Evolutionary conservation across 306 rosid species (phyloP).

Genomic region (Lupinus albus): DNA sequence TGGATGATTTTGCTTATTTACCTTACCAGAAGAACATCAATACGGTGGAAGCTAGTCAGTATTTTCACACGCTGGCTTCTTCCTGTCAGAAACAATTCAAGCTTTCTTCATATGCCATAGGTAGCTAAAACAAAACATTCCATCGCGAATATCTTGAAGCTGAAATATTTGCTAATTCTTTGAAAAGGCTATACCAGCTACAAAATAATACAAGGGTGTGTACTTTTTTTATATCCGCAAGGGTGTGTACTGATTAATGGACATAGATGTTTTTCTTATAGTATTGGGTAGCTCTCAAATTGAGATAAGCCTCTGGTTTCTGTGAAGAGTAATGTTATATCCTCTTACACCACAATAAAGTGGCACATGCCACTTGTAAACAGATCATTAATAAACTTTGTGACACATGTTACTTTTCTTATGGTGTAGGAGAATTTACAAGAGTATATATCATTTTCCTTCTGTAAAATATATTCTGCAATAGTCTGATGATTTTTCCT

Average conservation of each 20-base stretch:
- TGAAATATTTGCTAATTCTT: not conserved
- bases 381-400: too few relatives aligned
- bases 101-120: not conserved
- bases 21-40: not conserved
- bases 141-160: not conserved
- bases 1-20: not conserved
- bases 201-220: slow-evolving; percentile 5
- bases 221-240: too few relatives aligned
- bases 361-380: too few relatives aligned
- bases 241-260: not conserved
- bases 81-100: not conserved
- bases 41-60: not conserved
- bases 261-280: not conserved
- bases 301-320: too few relatives aligned
- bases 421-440: too few relatives aligned
- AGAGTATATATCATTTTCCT: too few relatives aligned
- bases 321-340: too few relatives aligned
- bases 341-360: too few relatives aligned
- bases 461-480: slow-evolving; percentile 21
- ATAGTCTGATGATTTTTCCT: slow-evolving; percentile 28
- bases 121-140: slow-evolving; percentile 25
- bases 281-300: not conserved
- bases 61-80: slow-evolving; percentile 1
- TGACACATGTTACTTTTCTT: too few relatives aligned
- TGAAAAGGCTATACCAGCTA: not conserved